Base-by-base conservation (phyloP, 2,329 filamentous ascomycete species). In the Cordyceps farinosa region DNA sequence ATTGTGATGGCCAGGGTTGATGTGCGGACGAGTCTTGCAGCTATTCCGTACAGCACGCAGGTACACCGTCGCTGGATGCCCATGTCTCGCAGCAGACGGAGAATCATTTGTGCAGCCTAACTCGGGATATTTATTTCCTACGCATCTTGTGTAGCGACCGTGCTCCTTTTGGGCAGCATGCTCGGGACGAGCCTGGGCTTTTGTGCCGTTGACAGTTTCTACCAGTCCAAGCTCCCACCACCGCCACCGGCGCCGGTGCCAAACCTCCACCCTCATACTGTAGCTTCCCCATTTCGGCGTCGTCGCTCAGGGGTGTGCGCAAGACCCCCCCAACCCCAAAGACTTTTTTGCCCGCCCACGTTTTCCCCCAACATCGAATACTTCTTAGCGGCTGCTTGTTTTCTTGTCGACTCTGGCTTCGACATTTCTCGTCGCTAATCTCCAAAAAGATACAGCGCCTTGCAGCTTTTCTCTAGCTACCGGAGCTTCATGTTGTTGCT, bases 401-500 rank as follows among this genome's bases (percentile, higher is more conserved):
- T 40, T 55, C 44, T 32, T 22, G 13, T 27, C 38, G 40, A 54
- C 7, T 45, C 32, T 47, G 15, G 6, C 22, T 27, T 55, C 11
- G 32, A 52, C 8, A 34, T 50, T 42, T 27, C 17, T 48, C 10
- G 17, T 17, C 40, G 2, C 13, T 47, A 29, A 50, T 34, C 51
- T 15, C 17, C 22, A 29, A 22, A n/a, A 22, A 38, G 27, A 50
- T 42, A 50, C 34, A 50, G 13, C 38, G 10, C 15, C 3, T n/a
- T 36, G 22, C 29, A n/a, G 8, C 29, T 36, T 34, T 42, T 32
- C 15, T 29, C 15, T 32, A 32, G 13, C 60, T 13, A 27, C n/a
- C 27, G 60, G 32, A 59, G 47, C 61, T 63, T 63, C 61, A 63
- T 63, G 61, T 58, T 63, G 61, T 45, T 45, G 61, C 61, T 53